Evolutionary conservation across 164 flowering plant species (phyloP).

Genomic region (Magnolia changhungtana): DNA sequence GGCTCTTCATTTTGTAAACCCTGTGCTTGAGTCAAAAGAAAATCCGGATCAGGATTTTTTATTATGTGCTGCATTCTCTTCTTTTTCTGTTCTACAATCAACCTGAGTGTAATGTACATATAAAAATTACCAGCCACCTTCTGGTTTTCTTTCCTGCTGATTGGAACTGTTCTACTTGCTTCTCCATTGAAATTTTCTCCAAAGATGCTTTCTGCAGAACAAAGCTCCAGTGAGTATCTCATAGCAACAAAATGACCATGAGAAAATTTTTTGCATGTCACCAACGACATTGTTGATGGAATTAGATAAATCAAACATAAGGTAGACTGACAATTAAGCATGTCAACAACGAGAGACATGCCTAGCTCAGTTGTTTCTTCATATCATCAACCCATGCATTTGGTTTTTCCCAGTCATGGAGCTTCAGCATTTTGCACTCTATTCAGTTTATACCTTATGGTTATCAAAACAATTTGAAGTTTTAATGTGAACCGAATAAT

Average conservation of each 20-base stretch:
- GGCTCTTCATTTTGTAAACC: conserved; percentile 37
- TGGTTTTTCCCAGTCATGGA: not conserved
- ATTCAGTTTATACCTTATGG: not conserved
- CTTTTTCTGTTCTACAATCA: conserved; percentile 17
- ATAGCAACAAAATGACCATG: not conserved
- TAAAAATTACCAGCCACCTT: conserved; percentile 69
- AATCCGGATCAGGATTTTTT: conserved; percentile 13
- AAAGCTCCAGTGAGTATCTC: conserved; percentile 3
- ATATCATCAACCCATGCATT: not conserved
- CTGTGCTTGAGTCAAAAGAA: conserved; percentile 35
- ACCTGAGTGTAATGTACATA: conserved; percentile 21
- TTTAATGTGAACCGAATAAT: not conserved
- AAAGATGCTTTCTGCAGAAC: conserved; percentile 36
- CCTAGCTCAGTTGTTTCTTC: not conserved
- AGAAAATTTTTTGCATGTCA: not conserved
- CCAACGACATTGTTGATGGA: not conserved
- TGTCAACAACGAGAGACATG: not conserved
- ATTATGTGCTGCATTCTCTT: conserved; percentile 13
- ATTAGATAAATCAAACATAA: not conserved
- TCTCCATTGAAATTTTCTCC: conserved; percentile 23
- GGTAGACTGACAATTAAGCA: not conserved
- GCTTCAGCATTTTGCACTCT: not conserved
- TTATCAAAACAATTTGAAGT: not conserved
- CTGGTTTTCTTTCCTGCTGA: conserved; percentile 34
- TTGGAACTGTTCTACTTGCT: conserved; percentile 24